Base-by-base conservation (phyloP, 208 protist genomes). In the Herpetomonas samuelpessoai region DNA sequence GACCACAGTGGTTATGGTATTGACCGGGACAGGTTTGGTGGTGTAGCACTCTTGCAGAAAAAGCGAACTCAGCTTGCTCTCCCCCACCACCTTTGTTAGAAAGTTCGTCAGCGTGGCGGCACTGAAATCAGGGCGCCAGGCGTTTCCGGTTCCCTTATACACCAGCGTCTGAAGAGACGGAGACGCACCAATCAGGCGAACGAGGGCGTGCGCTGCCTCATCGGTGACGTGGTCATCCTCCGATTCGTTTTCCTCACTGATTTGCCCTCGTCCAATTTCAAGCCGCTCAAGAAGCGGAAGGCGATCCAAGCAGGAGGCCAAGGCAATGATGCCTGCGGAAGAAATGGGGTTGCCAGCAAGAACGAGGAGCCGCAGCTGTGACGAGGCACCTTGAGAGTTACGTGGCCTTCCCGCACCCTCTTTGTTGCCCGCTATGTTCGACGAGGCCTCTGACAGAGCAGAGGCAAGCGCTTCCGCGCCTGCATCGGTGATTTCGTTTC, bases 401-500 rank as follows among this genome's bases (percentile, higher is more conserved):
- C n/a, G n/a, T n/a, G n/a, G n/a, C n/a, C n/a, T n/a, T n/a, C n/a
- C n/a, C 9, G 35, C 35, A 14, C 35, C 35, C 9, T 6, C 35
- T 14, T 41, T 41, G 35, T 14, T 18, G 9, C 14, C 14, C 9
- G 35, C 35, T 6, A 19, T 24, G 28, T 27, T 44, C 28, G 51
- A 48, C n/a, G 2, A 27, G 46, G 14, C 7, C 60, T 6, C 35
- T 6, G 35, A 18, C 0, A 89, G 26, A 1, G 46, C 48, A 14
- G 30, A 58, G 2, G 77, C 38, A 3, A 87, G 53, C 4, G 57
- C 47, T 3, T 48, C 21, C 38, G 85, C 54, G 4, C 80, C 80
- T 3, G 59, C 63, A 55, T 88, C 75, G 10, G 80, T 91, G 50
- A 88, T 76, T 9, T 72, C 51, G 58, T 88, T 91, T 29, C 71